Evolutionary conservation across 805 yeast species (phyloP).

Genomic region (Lipomyces kockii): DNA sequence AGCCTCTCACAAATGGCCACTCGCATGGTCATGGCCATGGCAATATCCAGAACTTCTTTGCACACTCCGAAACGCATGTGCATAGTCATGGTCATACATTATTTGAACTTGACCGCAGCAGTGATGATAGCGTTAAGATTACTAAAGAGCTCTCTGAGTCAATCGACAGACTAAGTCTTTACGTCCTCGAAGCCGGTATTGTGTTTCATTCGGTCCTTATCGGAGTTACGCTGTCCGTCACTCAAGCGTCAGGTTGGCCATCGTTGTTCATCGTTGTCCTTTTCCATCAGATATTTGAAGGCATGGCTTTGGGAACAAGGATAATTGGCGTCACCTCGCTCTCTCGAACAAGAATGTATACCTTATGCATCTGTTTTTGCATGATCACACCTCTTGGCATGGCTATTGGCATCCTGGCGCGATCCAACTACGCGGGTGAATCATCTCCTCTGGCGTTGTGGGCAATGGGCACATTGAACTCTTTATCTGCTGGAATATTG

Average conservation of each 20-base stretch:
- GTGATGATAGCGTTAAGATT: slow-evolving; percentile 3
- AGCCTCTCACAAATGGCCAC: background rate
- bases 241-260: slow-evolving; percentile 69
- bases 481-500: slow-evolving; percentile 77
- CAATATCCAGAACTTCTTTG: slow-evolving; percentile 8
- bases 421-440: slow-evolving; percentile 49
- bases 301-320: slow-evolving; percentile 82
- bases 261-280: slow-evolving; percentile 67
- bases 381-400: slow-evolving; percentile 74
- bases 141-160: slow-evolving; percentile 20
- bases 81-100: slow-evolving; percentile 56
- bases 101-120: slow-evolving; percentile 41
- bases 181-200: slow-evolving; percentile 65
- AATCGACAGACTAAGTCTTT: slow-evolving; percentile 43
- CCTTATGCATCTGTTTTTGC: slow-evolving; percentile 52
- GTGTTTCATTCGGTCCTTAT: slow-evolving; percentile 76
- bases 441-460: slow-evolving; percentile 27
- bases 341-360: slow-evolving; percentile 38
- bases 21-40: slow-evolving; percentile 7
- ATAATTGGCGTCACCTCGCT: slow-evolving; percentile 55
- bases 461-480: slow-evolving; percentile 73
- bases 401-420: slow-evolving; percentile 78
- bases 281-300: slow-evolving; percentile 86
- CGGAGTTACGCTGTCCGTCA: slow-evolving; percentile 68
- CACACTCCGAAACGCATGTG: slow-evolving; percentile 17